phyloP scores from a whole-genome alignment of 495 filamentous ascomycete genomes.

The Penicillium simplicissimum region DNA sequence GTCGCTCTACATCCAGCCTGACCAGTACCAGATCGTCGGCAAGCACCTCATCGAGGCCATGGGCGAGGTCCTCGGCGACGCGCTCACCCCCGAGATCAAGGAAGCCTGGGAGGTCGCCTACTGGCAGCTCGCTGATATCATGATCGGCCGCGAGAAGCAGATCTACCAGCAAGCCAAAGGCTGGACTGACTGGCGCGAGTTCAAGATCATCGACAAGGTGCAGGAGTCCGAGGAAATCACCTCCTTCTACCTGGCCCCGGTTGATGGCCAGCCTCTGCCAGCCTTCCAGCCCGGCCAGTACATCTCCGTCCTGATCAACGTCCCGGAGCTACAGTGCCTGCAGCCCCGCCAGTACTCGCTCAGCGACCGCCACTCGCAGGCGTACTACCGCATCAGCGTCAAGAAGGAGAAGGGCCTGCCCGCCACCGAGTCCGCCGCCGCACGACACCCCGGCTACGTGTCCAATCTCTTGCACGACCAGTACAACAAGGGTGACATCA shows the following conservation, averaged over 20 bases:
- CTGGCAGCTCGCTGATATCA: conserved; percentile 66
- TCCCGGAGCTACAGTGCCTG: conserved; percentile 56
- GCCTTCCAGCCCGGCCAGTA: conserved; percentile 68
- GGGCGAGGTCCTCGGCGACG: conserved; percentile 64
- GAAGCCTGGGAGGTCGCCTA: conserved; percentile 74
- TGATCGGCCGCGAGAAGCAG: conserved; percentile 63
- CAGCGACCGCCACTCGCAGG: conserved; percentile 56
- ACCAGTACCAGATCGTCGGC: conserved; percentile 69
- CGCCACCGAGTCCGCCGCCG: conserved; percentile 40
- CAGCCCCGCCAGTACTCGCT: conserved; percentile 77
- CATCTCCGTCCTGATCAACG: conserved; percentile 59
- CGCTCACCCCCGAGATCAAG: conserved; percentile 64
- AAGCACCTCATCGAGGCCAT: conserved; percentile 68
- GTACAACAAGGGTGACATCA: conserved; percentile 56
- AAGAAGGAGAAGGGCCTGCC: conserved; percentile 62
- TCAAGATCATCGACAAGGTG: conserved; percentile 63
- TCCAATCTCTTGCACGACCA: conserved; percentile 69
- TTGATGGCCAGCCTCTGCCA: conserved; percentile 61
- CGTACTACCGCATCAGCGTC: conserved; percentile 70
- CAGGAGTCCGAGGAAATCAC: conserved; percentile 64
- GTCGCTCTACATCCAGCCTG: conserved; percentile 66
- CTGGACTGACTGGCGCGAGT: conserved; percentile 68
- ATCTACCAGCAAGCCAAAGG: conserved; percentile 56
- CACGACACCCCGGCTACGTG: conserved; percentile 60
- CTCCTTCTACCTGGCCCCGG: conserved; percentile 69